Percentiles rank a stretch among this genome's conserved stretches.
Conservation (phyloP, 768 basidiomycete species). For the Mycena maculata region DNA sequence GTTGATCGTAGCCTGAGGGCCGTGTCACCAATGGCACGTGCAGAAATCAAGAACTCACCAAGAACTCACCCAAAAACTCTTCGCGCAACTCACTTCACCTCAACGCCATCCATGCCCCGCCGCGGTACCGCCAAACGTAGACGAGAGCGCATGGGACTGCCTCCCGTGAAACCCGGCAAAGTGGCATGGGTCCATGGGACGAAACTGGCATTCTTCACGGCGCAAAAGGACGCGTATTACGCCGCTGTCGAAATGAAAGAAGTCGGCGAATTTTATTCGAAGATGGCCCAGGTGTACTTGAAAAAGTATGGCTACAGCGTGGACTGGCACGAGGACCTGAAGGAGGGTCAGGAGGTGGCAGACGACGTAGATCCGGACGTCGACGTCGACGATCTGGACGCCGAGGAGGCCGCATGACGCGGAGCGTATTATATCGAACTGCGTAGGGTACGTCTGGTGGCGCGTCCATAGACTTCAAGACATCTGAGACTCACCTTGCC, state of each 20-base stretch:
- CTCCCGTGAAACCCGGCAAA: constrained; percentile 1
- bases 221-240: not conserved
- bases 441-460: not conserved
- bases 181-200: constrained; percentile 6
- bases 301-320: not conserved
- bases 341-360: not conserved
- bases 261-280: not conserved
- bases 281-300: not conserved
- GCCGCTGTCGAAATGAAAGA: not conserved
- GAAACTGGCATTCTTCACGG: not conserved
- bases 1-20: no score
- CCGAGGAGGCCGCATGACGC: not conserved
- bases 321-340: not conserved
- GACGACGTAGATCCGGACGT: constrained; percentile 4
- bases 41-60: no score
- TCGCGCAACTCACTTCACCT: not conserved
- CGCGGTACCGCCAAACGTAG: not conserved
- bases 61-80: not conserved
- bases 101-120: not conserved
- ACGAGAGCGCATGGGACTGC: not conserved
- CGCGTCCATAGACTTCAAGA: no score
- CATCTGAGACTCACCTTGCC: no score
- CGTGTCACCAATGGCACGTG: no score
- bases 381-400: not conserved
- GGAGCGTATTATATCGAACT: not conserved